Evolutionary conservation across 2,329 filamentous ascomycete species (phyloP), one percentile per base, ranked within the genome.

Genomic region (Penicillium sp.): DNA sequence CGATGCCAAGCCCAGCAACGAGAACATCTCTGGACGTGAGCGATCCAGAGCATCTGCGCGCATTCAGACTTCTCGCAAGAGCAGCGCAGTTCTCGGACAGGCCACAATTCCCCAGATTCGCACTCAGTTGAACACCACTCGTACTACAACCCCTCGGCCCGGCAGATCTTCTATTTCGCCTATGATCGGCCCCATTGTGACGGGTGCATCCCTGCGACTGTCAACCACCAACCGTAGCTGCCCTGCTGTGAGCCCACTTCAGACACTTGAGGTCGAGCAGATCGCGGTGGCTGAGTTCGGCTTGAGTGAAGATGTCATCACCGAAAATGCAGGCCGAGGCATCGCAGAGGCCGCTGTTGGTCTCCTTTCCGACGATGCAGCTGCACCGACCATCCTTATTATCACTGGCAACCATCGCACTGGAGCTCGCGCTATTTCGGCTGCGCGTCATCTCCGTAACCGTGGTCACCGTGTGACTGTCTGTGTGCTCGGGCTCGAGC

Each of bases 371-470:
- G 76, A 75, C 41, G 69, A 73, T 40, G 70, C 74, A 29, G 69
- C 74, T 13, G 70, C 75, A 24, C 77, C 79, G 0, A 78, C 81
- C 6, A 74, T 85, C 40, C 82, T 95, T 18, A 81, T 97, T 6
- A 76, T 97, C n/a, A 90, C 88, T 0, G 91, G 93, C n/a, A 97
- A 96, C 67, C 91, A 95, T 68, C 89, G 89, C 56, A 89, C 85
- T 0, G 90, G 91, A 31, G 84, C 87, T 29, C 80, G 91, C 48
- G 89, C 89, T 3, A 77, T 97, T 43, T 87, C 89, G 11, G 89
- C 89, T 3, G 89, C 85, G 23, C 82, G 93, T 4, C 90, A 97
- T 65, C 78, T 97, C 7, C 82, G 87, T 42, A 91, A 90, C 62
- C 87, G 90, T 54, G 86, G 87, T 16, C 74, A 88, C 44, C 85